These are phyloP conservation scores for Penicillium sp. DNA, from an alignment of 2,329 filamentous ascomycete genomes.

Conservation along the genomic window DNA sequence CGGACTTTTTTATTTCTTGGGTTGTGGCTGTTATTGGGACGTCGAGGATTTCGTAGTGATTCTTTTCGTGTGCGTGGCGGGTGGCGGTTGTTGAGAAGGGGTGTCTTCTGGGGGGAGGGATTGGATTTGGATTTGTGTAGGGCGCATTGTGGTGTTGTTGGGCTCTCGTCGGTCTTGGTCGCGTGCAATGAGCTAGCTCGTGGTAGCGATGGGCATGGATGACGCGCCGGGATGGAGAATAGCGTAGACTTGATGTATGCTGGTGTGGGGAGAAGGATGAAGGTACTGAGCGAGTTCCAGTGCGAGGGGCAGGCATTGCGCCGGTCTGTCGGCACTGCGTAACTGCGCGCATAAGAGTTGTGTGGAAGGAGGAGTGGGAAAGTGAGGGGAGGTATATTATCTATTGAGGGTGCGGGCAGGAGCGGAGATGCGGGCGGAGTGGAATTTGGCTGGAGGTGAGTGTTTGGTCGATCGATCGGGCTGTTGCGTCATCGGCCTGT, in stretches of 20 bases:
- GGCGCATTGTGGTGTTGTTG: neutral
- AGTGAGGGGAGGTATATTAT: no score
- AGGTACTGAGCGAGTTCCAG: conserved; percentile 17
- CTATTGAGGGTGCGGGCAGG: no score
- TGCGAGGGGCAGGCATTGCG: conserved; percentile 27
- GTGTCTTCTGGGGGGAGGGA: no score
- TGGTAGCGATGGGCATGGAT: conserved; percentile 2
- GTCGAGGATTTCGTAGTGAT: conserved; percentile 81
- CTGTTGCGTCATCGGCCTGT: conserved; percentile 17
- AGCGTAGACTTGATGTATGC: neutral
- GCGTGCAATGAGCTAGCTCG: conserved; percentile 4
- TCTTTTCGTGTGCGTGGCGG: conserved; percentile 43
- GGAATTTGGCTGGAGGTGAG: neutral
- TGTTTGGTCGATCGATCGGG: conserved; percentile 1
- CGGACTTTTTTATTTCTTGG: conserved; percentile 80
- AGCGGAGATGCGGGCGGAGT: neutral
- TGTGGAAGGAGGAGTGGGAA: neutral
- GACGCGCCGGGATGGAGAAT: neutral
- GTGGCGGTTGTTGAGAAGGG: conserved; percentile 47
- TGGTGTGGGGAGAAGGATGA: conserved; percentile 5
- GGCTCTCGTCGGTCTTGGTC: conserved; percentile 14
- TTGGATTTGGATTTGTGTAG: neutral
- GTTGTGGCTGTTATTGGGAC: conserved; percentile 69
- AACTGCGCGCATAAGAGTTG: neutral
- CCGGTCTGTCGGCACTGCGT: no score